Conservation (phyloP, 768 basidiomycete species). For the Cyclocybe aegerita region DNA sequence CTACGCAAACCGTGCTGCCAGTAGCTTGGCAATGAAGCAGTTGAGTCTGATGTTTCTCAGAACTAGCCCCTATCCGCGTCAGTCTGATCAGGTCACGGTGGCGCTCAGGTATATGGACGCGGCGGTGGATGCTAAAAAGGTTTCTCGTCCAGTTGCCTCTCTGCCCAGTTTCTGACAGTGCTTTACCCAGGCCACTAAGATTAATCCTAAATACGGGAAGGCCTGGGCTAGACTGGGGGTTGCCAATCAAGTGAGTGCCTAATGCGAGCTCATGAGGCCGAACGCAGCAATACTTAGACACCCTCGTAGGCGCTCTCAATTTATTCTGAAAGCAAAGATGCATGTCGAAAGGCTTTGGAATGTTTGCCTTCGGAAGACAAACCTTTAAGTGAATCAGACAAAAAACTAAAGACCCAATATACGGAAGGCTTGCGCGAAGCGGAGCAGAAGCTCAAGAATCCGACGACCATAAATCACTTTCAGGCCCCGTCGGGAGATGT, state of each 20-base stretch:
- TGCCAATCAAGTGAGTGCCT: slow-evolving; percentile 25
- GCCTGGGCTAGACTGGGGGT: slow-evolving; percentile 40
- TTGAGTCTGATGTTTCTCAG: slow-evolving; percentile 12
- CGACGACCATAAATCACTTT: not conserved
- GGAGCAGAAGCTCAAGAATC: slow-evolving; percentile 8
- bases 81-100: not conserved
- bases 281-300: not conserved
- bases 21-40: slow-evolving; percentile 34
- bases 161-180: no score
- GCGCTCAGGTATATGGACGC: slow-evolving; percentile 31
- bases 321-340: slow-evolving; percentile 17
- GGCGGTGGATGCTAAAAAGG: slow-evolving; percentile 28
- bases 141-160: slow-evolving; percentile 2
- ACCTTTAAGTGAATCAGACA: slow-evolving; percentile 25
- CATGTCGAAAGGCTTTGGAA: slow-evolving; percentile 31
- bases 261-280: not conserved
- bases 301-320: slow-evolving; percentile 19
- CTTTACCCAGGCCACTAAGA: slow-evolving; percentile 30
- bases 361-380: slow-evolving; percentile 26
- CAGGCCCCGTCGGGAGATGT: slow-evolving; percentile 5
- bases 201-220: slow-evolving; percentile 41
- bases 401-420: slow-evolving; percentile 35
- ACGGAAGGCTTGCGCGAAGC: slow-evolving; percentile 25
- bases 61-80: no score
- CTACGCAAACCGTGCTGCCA: slow-evolving; percentile 47